Conservation (phyloP, 805 yeast species). For the Alloascoidea africana region DNA sequence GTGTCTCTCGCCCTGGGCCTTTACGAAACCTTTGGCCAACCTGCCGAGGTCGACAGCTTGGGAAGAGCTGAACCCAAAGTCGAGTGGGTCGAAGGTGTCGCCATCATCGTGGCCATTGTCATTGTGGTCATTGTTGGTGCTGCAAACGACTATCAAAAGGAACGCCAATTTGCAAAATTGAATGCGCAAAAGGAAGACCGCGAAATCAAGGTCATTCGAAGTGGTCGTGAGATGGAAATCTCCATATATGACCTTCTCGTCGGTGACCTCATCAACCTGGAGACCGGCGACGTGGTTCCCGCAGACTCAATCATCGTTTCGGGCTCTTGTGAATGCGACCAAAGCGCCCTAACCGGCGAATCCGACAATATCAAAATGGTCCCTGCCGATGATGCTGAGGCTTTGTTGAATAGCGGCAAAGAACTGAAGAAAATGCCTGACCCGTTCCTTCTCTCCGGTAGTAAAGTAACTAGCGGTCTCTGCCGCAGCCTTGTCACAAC, state of each 20-base stretch:
- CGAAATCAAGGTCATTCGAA: constrained; percentile 58
- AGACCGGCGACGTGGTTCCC: constrained; percentile 91
- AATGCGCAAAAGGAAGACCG: constrained; percentile 84
- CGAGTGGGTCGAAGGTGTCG: constrained; percentile 99
- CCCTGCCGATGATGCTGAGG: constrained; percentile 31
- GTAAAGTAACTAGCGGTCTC: constrained; percentile 74
- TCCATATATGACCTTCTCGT: constrained; percentile 66
- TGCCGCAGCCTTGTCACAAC: constrained; percentile 82
- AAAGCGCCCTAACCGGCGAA: constrained; percentile 89
- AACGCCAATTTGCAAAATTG: constrained; percentile 76
- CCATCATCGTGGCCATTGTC: constrained; percentile 79
- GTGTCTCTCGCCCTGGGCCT: constrained; percentile 83
- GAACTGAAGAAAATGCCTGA: constrained; percentile 25
- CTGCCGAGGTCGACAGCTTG: constrained; percentile 59
- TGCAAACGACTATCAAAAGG: constrained; percentile 93
- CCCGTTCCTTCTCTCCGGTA: constrained; percentile 82
- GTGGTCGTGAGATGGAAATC: constrained; percentile 50
- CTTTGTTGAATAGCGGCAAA: constrained; percentile 11
- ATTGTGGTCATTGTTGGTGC: constrained; percentile 93
- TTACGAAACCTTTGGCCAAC: constrained; percentile 84
- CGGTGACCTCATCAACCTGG: constrained; percentile 72
- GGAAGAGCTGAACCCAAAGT: constrained; percentile 70
- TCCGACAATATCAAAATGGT: constrained; percentile 64
- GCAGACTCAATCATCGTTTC: constrained; percentile 67
- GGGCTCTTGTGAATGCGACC: constrained; percentile 82